Evolutionary conservation across 2,329 filamentous ascomycete genomes (phyloP).

Genomic region (Thyridium curvatum): DNA sequence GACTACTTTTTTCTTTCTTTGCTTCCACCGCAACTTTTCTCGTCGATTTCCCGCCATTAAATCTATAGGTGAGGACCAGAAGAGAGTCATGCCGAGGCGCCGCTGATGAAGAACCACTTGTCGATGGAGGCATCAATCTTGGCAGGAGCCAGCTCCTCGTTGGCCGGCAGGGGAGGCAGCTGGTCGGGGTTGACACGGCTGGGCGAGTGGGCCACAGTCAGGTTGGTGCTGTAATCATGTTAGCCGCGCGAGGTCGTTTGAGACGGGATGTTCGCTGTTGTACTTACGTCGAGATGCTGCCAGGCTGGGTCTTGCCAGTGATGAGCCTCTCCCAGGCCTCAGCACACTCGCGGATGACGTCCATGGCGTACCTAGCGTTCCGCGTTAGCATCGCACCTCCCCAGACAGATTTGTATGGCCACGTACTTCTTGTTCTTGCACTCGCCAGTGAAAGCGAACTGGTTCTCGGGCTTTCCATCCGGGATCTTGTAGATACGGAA

Average conservation of each 20-base stretch:
- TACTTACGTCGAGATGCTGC: constrained; percentile 76
- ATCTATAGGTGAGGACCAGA: constrained; percentile 7
- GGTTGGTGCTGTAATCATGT: constrained; percentile 63
- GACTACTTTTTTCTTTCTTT: too few relatives aligned
- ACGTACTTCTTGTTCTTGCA: constrained; percentile 98
- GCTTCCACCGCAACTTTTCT: too few relatives aligned
- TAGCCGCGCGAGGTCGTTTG: constrained; percentile 16
- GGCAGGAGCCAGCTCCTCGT: constrained; percentile 75
- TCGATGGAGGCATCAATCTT: constrained; percentile 96
- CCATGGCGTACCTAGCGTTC: constrained; percentile 70
- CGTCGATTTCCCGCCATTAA: too few relatives aligned
- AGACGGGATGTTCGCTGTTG: constrained; percentile 1
- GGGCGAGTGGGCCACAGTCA: constrained; percentile 66
- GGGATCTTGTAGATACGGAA: constrained; percentile 99
- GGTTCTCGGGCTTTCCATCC: constrained; percentile 99
- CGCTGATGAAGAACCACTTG: constrained; percentile 99
- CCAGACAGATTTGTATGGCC: not conserved
- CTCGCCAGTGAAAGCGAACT: constrained; percentile 99
- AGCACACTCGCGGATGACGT: constrained; percentile 90
- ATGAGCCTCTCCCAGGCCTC: constrained; percentile 98
- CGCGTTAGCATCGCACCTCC: constrained; percentile 15
- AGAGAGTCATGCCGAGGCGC: constrained; percentile 66
- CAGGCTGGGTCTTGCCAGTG: constrained; percentile 76
- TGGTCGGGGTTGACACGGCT: constrained; percentile 63
- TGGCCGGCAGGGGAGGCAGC: constrained; percentile 69